Evolutionary conservation across 257 asterid genomes (phyloP), one percentile per base, ranked within the genome.

Genomic region (Coffea eugenioides): DNA sequence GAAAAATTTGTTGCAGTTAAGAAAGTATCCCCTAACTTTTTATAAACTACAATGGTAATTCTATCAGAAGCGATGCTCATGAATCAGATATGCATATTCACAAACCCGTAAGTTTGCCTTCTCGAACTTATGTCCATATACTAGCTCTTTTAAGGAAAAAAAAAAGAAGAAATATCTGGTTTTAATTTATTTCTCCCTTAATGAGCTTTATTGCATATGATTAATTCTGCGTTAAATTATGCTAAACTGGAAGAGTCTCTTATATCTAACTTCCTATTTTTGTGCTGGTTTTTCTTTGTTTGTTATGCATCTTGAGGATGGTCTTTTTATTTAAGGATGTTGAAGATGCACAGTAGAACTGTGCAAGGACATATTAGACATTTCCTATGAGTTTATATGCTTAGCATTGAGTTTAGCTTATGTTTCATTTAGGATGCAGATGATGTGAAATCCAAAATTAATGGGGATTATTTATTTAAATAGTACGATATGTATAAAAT

Each of bases 41-140:
- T 95, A 95, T 79, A 83, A 91, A 21, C 88, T 95, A 36, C 98
- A 98, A 81, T 95, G 99, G 99, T 95, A 31, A 95, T 87, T 95
- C 99, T 52, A 90, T 93, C 36, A 97, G 98, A 70, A 92, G 94
- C 83, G 99, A 95, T 79, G 98, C 97, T 2, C 88, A 87, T 41
- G 98, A 95, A 80, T 85, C 92, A 6, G 99, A 95, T 87, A 92
- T 95, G 99, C 84, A 85, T 70, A 92, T 93, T 81, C 98, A 93
- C 88, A 93, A 91, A 90, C 97, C 98, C 81, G 98, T 95, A 85
- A 95, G 95, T 78, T 52, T 11, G 16, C 62, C 56, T 52, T 76
- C n/a, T 10, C 14, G 2, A 31, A 31, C 31, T 31, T 31, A 31
- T 31, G 31, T 31, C 0, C 31, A 31, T 31, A 31, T 31, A 31